A percentile compares a stretch with the other conserved stretches of the same genome.
Conservation (phyloP, 2,329 filamentous ascomycete genomes). For the Calonectria henricotiae region DNA sequence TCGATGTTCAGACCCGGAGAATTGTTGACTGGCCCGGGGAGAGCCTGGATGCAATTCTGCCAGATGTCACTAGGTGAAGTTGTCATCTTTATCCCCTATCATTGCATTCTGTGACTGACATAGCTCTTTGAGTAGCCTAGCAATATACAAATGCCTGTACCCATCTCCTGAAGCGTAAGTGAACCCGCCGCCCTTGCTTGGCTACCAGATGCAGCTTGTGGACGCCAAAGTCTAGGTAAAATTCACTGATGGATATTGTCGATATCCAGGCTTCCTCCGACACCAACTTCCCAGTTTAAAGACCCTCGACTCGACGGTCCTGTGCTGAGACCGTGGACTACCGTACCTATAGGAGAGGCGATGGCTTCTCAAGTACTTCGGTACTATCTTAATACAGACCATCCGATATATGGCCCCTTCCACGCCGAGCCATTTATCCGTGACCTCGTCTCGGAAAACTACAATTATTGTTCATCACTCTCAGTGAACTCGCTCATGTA, state of each 20-base stretch:
- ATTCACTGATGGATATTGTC: not conserved
- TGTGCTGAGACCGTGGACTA: constrained; percentile 13
- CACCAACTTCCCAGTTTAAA: not conserved
- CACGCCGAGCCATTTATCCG: constrained; percentile 29
- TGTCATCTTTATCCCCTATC: not conserved
- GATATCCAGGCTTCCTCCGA: not conserved
- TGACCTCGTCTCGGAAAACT: not conserved
- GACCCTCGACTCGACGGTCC: constrained; percentile 18
- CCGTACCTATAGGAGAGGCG: constrained; percentile 6
- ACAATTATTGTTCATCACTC: constrained; percentile 22
- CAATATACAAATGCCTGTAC: not conserved
- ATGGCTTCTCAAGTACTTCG: constrained; percentile 16
- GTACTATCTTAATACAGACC: constrained; percentile 27
- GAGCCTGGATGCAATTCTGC: not conserved
- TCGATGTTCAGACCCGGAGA: not conserved
- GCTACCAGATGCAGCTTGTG: not conserved
- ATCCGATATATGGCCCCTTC: constrained; percentile 26
- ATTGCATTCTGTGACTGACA: not conserved
- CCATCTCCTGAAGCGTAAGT: not conserved
- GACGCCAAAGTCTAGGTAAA: too few species aligned
- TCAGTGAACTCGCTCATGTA: constrained; percentile 36
- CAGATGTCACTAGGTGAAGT: not conserved
- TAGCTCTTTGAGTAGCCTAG: not conserved
- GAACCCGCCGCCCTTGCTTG: not conserved
- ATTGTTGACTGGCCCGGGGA: not conserved